A percentile compares a stretch with the other conserved stretches of the same genome.
phyloP scores from a whole-genome alignment of 2,329 filamentous ascomycete species.

The Colletotrichum gloeosporioides region DNA sequence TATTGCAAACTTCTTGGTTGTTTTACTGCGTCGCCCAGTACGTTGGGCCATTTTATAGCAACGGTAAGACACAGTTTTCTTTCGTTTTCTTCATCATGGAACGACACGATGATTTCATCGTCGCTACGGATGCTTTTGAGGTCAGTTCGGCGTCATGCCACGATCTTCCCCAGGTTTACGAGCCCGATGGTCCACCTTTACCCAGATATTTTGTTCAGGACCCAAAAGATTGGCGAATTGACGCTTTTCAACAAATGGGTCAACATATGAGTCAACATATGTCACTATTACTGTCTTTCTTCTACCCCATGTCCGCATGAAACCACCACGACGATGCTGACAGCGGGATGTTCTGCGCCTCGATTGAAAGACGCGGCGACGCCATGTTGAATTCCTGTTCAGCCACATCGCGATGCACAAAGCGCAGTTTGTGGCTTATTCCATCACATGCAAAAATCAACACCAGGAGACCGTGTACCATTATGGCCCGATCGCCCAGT shows the following conservation, averaged over 20 bases:
- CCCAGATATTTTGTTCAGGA: not conserved
- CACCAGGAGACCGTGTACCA: not conserved
- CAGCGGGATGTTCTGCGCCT: not conserved
- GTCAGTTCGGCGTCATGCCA: not conserved
- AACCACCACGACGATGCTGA: not conserved
- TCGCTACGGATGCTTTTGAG: not conserved
- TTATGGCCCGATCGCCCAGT: not conserved
- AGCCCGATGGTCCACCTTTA: not conserved
- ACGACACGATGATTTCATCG: not conserved
- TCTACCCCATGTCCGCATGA: not conserved
- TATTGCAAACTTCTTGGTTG: not conserved
- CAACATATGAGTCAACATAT: not conserved
- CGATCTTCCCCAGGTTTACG: not conserved
- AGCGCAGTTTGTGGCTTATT: not conserved
- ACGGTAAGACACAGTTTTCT: not conserved
- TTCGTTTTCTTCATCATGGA: not conserved
- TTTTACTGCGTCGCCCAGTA: not conserved
- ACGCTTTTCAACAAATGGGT: not conserved
- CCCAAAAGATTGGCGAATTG: not conserved
- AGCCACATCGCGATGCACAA: not conserved
- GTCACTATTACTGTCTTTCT: not conserved
- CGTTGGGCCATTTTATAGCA: not conserved
- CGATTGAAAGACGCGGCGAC: not conserved
- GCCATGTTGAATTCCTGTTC: not conserved
- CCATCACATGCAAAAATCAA: constrained; percentile 2